Conservation (phyloP, 768 basidiomycete species). For the Lentinula aciculospora region DNA sequence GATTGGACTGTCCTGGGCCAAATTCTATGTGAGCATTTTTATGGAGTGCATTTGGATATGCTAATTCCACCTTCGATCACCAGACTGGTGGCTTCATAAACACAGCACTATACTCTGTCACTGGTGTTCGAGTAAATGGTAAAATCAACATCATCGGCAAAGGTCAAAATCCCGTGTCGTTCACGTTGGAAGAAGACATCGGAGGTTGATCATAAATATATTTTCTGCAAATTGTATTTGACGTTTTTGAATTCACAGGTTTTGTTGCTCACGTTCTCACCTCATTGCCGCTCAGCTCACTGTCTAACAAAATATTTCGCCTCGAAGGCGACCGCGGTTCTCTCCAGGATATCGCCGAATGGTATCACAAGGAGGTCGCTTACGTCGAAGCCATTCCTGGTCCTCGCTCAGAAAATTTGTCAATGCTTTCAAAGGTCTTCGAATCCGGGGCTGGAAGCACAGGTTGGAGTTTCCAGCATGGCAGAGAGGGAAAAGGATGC, state of each 20-base stretch:
- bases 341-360: slow-evolving; percentile 18
- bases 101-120: slow-evolving; percentile 20
- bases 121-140: slow-evolving; percentile 18
- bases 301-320: slow-evolving; percentile 26
- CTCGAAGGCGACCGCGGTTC: slow-evolving; percentile 28
- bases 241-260: slow-evolving; percentile 15
- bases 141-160: slow-evolving; percentile 24
- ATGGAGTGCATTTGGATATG: background rate
- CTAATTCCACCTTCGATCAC: background rate
- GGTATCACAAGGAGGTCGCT: slow-evolving; percentile 14
- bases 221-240: background rate
- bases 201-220: slow-evolving; percentile 16
- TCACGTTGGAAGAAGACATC: slow-evolving; percentile 26
- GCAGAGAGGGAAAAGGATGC: slow-evolving; percentile 8
- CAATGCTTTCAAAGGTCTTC: slow-evolving; percentile 4
- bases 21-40: slow-evolving; percentile 23
- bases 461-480: slow-evolving; percentile 11
- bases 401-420: background rate
- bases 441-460: slow-evolving; percentile 12
- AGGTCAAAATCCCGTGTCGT: slow-evolving; percentile 22
- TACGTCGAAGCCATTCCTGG: slow-evolving; percentile 11
- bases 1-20: slow-evolving; percentile 21
- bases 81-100: slow-evolving; percentile 29
- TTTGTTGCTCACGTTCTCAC: slow-evolving; percentile 30
- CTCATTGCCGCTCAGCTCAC: slow-evolving; percentile 17